These are phyloP conservation scores for Scutellaria galericulata DNA, from an alignment of 257 asterid species.

Conservation along the genomic window DNA sequence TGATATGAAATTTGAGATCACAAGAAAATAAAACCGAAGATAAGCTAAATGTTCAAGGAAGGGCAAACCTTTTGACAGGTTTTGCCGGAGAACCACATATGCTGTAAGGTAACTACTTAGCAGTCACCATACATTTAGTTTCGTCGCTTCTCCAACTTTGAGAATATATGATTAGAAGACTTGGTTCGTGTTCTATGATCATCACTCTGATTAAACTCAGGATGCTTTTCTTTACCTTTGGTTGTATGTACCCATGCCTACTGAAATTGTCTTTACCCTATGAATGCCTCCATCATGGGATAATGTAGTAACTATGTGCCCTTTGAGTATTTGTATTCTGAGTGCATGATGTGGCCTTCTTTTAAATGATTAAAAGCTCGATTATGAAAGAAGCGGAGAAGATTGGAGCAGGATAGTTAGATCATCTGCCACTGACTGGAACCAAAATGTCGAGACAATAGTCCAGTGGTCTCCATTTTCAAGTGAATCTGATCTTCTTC, in stretches of 20 bases:
- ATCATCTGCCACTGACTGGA: slow-evolving; percentile 59
- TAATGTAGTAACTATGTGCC: slow-evolving; percentile 2
- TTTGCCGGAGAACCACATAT: not conserved
- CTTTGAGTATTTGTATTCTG: slow-evolving; percentile 17
- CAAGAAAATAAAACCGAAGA: not conserved
- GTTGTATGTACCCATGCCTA: not conserved
- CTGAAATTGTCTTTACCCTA: slow-evolving; percentile 6
- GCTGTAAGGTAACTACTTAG: not conserved
- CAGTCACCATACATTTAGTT: not conserved
- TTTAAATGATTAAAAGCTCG: slow-evolving; percentile 51
- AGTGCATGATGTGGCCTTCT: slow-evolving; percentile 30
- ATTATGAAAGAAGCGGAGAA: slow-evolving; percentile 57
- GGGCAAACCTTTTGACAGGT: not conserved
- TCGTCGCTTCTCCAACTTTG: not conserved
- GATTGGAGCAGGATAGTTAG: slow-evolving; percentile 51
- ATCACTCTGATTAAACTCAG: slow-evolving; percentile 19
- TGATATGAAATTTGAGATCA: not conserved
- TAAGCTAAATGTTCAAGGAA: not conserved
- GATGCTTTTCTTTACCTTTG: not conserved
- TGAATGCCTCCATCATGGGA: not conserved
- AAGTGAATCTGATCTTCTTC: slow-evolving; percentile 84
- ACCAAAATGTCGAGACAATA: slow-evolving; percentile 69
- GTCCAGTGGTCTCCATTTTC: slow-evolving; percentile 93
- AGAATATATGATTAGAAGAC: not conserved
- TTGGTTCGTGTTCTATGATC: not conserved